phyloP scores from a whole-genome alignment of 352 stramenopile species.

The Phytopythium litorale region DNA sequence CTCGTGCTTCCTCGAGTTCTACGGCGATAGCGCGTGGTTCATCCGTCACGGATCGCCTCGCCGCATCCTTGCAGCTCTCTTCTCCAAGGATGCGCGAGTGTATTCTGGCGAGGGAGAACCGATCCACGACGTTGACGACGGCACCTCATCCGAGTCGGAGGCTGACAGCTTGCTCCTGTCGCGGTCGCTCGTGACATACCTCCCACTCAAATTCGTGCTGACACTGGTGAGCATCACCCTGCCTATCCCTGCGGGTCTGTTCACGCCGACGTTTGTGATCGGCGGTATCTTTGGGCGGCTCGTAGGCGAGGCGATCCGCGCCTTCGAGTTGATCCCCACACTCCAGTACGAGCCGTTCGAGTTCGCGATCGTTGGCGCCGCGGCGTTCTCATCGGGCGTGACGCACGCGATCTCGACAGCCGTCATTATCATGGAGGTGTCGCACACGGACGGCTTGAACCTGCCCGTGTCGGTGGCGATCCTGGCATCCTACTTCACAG shows the following conservation, averaged over 20 bases:
- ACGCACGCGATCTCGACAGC: slow-evolving; percentile 91
- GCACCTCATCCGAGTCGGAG: slow-evolving; percentile 3
- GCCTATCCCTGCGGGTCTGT: slow-evolving; percentile 70
- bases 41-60: slow-evolving; percentile 64
- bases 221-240: slow-evolving; percentile 76
- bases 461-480: slow-evolving; percentile 88
- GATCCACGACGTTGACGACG: neutral
- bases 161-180: slow-evolving; percentile 59
- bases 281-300: slow-evolving; percentile 81
- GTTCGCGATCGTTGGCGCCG: slow-evolving; percentile 91
- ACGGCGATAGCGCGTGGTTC: slow-evolving; percentile 79
- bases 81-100: slow-evolving; percentile 57
- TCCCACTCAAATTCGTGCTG: slow-evolving; percentile 76
- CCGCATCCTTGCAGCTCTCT: slow-evolving; percentile 59
- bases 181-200: slow-evolving; percentile 67
- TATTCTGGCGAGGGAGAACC: slow-evolving; percentile 23
- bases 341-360: slow-evolving; percentile 84
- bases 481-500: slow-evolving; percentile 88
- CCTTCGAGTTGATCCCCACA: slow-evolving; percentile 52
- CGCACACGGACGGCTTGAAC: slow-evolving; percentile 79
- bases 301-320: slow-evolving; percentile 67
- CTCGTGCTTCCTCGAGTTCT: slow-evolving; percentile 73
- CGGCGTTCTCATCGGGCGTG: slow-evolving; percentile 89
- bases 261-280: slow-evolving; percentile 85
- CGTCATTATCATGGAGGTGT: slow-evolving; percentile 94